Base-by-base conservation (phyloP, 164 flowering plant species). In the Chloranthus sessilifolius region DNA sequence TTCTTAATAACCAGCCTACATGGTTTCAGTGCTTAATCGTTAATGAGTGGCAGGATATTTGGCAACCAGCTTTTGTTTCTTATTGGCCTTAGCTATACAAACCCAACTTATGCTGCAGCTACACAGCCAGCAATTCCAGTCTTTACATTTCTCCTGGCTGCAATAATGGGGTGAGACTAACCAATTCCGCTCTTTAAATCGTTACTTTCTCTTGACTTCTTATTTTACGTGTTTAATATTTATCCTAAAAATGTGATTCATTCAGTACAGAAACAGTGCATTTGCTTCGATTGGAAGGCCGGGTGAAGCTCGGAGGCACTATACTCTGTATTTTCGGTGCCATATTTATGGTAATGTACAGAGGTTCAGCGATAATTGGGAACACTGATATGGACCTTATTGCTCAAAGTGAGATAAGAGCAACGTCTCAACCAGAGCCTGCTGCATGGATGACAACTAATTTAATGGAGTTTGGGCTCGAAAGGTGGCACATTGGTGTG, bases 91-190 rank as follows among this genome's bases (percentile, higher is more conserved):
- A 72, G 84, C 68, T 84, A 88, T 70, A 92, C 99, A 49, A 92
- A 82, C 73, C 97, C 99, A 62, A 82, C 86, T 48, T 88, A 81
- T 78, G 99, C 99, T 63, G 88, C 99, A 35, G 97, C 99, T 21
- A 68, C 72, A 45, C 97, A 92, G 34, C 96, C 99, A 67, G 57
- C 99, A 3, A 86, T 86, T 47, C 99, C 99, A 37, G 99, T 92
- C 43, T 92, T 88, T 44, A 92, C 97, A 30, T 92, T 92, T 62
- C 47, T 88, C 23, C 64, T 92, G 63, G 95, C 97, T 60, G 74
- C 62, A 14, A 29, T 73, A 5, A 84, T 86, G 95, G 95, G 99
- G 98, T 88, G 44, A 79, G 82, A 67, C 9, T 17, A 15, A 3
- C 29, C 9, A 22, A 4, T n/a, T n/a, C n/a, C n/a, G n/a, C n/a